phyloP scores from a whole-genome alignment of 306 rosid species.

The Spatholobus suberectus region DNA sequence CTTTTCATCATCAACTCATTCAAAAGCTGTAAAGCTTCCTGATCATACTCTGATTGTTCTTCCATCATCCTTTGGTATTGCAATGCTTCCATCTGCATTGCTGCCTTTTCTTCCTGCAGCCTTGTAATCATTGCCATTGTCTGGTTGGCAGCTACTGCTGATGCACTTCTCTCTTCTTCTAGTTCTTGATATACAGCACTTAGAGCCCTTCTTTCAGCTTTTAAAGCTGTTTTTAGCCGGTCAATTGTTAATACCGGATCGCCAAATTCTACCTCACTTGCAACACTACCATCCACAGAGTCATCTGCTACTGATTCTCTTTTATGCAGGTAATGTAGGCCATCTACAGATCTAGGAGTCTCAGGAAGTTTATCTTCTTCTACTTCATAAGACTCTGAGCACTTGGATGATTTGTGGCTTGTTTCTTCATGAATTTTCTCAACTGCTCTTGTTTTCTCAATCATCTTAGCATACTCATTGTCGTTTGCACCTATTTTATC shows the following conservation, averaged over 20 bases:
- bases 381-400: conserved; percentile 46
- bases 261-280: conserved; percentile 59
- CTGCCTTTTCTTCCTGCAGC: conserved; percentile 86
- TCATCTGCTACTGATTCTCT: conserved; percentile 62
- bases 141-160: conserved; percentile 83
- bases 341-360: conserved; percentile 60
- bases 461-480: conserved; percentile 17
- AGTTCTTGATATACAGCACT: conserved; percentile 72
- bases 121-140: conserved; percentile 97
- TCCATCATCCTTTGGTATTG: conserved; percentile 95
- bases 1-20: conserved; percentile 80
- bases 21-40: conserved; percentile 81
- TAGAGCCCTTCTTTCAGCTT: conserved; percentile 57
- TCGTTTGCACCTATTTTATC: conserved; percentile 35
- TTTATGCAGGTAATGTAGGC: conserved; percentile 52
- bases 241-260: conserved; percentile 58
- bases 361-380: conserved; percentile 72
- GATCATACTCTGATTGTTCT: conserved; percentile 91
- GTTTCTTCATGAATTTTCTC: conserved; percentile 47
- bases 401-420: conserved; percentile 39
- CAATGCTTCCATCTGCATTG: conserved; percentile 90
- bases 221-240: conserved; percentile 55
- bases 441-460: conserved; percentile 34
- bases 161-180: conserved; percentile 90
- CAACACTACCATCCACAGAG: conserved; percentile 57